These are phyloP conservation scores for Heimioporus retisporus DNA, from an alignment of 1,284 basidiomycete genomes.

Conservation along the genomic window DNA sequence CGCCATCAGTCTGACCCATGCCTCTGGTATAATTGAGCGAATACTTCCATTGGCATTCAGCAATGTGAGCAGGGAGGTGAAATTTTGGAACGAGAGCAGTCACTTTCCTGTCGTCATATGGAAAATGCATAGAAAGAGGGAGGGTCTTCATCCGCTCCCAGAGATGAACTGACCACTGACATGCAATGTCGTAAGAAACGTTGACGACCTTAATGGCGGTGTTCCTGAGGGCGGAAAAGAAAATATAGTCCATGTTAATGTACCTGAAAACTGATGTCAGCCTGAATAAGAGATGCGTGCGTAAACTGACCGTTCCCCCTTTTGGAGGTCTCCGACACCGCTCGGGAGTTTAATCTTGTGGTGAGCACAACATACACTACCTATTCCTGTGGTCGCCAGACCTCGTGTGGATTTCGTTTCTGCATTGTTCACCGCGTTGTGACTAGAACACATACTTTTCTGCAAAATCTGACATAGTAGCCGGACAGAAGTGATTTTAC, in stretches of 20 bases:
- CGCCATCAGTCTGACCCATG: constrained; percentile 12
- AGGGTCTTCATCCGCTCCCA: constrained; percentile 2
- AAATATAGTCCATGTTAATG: constrained; percentile 19
- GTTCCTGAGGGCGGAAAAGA: constrained; percentile 14
- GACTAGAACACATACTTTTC: too few species aligned
- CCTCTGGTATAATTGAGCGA: constrained; percentile 16
- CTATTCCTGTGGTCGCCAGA: neutral
- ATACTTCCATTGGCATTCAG: constrained; percentile 21
- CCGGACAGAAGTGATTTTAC: neutral
- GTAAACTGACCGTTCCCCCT: constrained; percentile 34
- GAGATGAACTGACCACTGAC: too few species aligned
- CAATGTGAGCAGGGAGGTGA: constrained; percentile 18
- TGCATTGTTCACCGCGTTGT: neutral
- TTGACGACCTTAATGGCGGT: neutral
- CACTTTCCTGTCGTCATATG: neutral
- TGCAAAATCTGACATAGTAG: too few species aligned
- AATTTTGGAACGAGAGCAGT: constrained; percentile 20
- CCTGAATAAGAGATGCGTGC: too few species aligned
- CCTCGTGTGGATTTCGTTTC: neutral
- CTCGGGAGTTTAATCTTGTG: neutral
- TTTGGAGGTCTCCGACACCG: neutral
- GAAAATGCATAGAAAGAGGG: neutral
- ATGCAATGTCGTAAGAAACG: too few species aligned
- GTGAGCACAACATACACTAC: neutral
- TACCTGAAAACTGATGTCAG: too few species aligned